Base-by-base conservation (phyloP, 2,329 filamentous ascomycete genomes). In the Cladophialophora chaetospira region DNA sequence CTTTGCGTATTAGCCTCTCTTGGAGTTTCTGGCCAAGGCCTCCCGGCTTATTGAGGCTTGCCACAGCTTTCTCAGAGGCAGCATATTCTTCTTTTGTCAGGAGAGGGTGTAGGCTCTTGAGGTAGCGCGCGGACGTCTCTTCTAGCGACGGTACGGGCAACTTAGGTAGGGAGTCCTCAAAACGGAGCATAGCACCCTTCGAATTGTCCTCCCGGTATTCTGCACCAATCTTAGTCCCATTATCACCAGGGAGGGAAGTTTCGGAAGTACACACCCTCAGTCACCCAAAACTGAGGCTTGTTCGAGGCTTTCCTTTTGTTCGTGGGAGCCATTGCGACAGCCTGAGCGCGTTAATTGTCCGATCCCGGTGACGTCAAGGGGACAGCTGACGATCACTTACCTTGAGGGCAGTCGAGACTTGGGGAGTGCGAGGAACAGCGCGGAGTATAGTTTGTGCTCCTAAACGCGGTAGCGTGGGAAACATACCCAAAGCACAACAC, bases 31-130 rank as follows among this genome's bases (percentile, higher is more conserved):
- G 82, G 60, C 93, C 94, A 49, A 87, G 80, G 35, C 91, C 90
- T 55, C 90, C 91, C n/a, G 93, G 90, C 65, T 87, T 86, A 65
- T 96, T 78, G 74, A 99, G 97, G 5, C 92, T 90, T 60, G 89
- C 81, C 31, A 99, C 91, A 28, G 90, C 92, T 70, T 88, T 88
- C 72, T 89, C 88, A 53, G 83, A 86, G 60, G 75, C 73, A 63
- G 83, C 76, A 69, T 77, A 87, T 69, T 87, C 84, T 62, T 75
- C 69, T 64, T 80, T 72, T 64, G 77, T 82, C 53, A 87, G 78
- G 26, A 87, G 75, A 47, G 84, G 81, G 71, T 85, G 84, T 15
- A 87, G 81, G 55, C 84, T 87, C 71, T 86, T 86, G 60, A 87
- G 78, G 74, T 87, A 87, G 60, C 82, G 80, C 66, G 80, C 79